phyloP scores from a whole-genome alignment of 2,329 filamentous ascomycete species.

The Beauveria asiatica region DNA sequence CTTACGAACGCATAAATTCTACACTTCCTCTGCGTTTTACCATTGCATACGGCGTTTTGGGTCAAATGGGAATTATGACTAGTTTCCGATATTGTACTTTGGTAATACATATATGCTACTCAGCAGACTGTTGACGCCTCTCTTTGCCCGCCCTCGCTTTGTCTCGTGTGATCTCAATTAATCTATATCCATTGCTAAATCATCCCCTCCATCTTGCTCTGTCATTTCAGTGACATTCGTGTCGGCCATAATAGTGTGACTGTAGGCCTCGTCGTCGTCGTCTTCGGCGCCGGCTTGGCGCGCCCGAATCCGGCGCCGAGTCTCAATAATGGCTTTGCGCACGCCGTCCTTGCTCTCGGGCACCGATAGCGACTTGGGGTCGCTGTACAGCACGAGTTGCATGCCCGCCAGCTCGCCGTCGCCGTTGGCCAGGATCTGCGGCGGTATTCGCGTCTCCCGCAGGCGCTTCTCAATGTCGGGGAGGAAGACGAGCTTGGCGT shows the following conservation, averaged over 20 bases:
- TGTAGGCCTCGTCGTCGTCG: constrained; percentile 24
- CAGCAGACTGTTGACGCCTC: background rate
- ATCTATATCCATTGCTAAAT: constrained; percentile 62
- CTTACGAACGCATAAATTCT: background rate
- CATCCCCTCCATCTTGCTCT: constrained; percentile 30
- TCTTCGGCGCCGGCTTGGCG: constrained; percentile 30
- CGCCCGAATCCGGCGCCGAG: constrained; percentile 59
- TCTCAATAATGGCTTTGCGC: constrained; percentile 74
- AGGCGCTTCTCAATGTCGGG: constrained; percentile 81
- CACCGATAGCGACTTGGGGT: constrained; percentile 68
- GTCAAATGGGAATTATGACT: background rate
- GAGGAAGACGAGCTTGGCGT: constrained; percentile 64
- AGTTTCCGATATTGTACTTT: background rate
- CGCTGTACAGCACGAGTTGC: constrained; percentile 77
- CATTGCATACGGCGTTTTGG: constrained; percentile 6
- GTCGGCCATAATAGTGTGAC: background rate
- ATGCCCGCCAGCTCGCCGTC: constrained; percentile 49
- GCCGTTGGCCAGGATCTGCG: constrained; percentile 51
- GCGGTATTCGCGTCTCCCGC: constrained; percentile 58
- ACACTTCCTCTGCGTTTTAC: background rate
- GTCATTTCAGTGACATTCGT: background rate
- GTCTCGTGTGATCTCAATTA: constrained; percentile 18
- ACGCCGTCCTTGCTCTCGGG: constrained; percentile 69
- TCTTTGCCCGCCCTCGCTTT: background rate
- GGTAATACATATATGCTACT: background rate